These are phyloP conservation scores for Fusarium coffeatum DNA, from an alignment of 2,329 filamentous ascomycete species.

Conservation along the genomic window DNA sequence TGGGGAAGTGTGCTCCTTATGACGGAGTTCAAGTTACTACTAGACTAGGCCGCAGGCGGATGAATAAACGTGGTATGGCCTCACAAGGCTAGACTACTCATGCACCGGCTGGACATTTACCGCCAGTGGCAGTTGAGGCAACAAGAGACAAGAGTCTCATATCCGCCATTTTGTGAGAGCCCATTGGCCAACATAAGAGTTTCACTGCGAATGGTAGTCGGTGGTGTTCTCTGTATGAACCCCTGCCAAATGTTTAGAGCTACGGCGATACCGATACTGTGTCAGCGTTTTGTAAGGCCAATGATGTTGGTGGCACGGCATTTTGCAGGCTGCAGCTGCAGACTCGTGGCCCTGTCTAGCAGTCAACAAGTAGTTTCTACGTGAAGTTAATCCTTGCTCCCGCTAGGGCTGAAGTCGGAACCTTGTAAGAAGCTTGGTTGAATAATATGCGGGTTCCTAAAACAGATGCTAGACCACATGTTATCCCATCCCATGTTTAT, in stretches of 20 bases:
- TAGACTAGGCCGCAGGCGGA: neutral
- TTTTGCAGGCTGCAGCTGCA: neutral
- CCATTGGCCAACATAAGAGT: conserved; percentile 14
- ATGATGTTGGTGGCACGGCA: neutral
- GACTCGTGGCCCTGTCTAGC: neutral
- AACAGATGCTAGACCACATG: conserved; percentile 6
- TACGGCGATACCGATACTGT: conserved; percentile 35
- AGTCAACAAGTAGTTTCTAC: neutral
- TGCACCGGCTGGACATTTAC: neutral
- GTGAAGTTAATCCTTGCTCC: neutral
- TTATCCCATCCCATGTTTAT: neutral
- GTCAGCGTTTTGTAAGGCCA: neutral
- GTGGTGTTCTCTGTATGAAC: neutral
- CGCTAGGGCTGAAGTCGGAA: conserved; percentile 32
- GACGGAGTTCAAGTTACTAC: neutral
- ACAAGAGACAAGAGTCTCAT: neutral
- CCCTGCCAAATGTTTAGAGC: conserved; percentile 14
- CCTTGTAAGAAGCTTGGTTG: conserved; percentile 25
- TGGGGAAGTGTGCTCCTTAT: neutral
- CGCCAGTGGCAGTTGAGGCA: neutral
- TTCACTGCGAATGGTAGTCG: conserved; percentile 18
- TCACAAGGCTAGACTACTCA: neutral
- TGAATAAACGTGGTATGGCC: neutral
- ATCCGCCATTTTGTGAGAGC: conserved; percentile 23
- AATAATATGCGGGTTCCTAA: neutral